A percentile compares a stretch with the other conserved stretches of the same genome.
Conservation (phyloP, 2,329 filamentous ascomycete species). For the Zasmidium angulare region DNA sequence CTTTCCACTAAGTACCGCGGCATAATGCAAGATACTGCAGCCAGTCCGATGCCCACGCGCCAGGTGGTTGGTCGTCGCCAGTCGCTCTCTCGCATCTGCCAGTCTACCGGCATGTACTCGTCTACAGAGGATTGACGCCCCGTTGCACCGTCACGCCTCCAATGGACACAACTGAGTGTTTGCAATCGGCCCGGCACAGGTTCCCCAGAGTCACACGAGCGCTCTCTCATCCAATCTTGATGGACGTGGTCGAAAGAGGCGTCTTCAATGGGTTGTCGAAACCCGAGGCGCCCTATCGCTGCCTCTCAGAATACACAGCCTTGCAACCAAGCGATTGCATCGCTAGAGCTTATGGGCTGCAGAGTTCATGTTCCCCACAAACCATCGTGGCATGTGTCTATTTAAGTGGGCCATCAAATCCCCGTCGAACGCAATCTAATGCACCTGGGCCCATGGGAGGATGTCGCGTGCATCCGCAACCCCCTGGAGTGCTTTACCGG, state of each 20-base stretch:
- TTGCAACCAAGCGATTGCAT: not conserved
- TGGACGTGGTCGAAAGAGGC: not conserved
- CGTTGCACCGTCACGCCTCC: not conserved
- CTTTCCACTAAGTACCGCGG: not conserved
- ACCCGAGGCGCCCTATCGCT: not conserved
- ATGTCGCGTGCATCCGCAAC: not conserved
- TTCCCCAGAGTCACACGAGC: not conserved
- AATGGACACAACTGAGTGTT: not conserved
- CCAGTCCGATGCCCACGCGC: not conserved
- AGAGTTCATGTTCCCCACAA: not conserved
- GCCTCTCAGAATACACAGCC: not conserved
- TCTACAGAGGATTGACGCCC: not conserved
- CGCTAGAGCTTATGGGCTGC: not conserved
- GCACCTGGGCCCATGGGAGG: not conserved
- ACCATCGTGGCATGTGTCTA: not conserved
- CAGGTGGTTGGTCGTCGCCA: not conserved
- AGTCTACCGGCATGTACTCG: not conserved
- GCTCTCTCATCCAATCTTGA: not conserved
- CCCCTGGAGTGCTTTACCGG: not conserved
- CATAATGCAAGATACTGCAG: not conserved
- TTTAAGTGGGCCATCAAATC: not conserved
- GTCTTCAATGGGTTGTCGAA: not conserved
- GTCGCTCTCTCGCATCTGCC: not conserved
- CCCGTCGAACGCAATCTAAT: not conserved
- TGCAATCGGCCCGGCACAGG: not conserved